These are phyloP conservation scores for Amylostereum areolatum DNA, from an alignment of 1,284 basidiomycete genomes.

Conservation along the genomic window DNA sequence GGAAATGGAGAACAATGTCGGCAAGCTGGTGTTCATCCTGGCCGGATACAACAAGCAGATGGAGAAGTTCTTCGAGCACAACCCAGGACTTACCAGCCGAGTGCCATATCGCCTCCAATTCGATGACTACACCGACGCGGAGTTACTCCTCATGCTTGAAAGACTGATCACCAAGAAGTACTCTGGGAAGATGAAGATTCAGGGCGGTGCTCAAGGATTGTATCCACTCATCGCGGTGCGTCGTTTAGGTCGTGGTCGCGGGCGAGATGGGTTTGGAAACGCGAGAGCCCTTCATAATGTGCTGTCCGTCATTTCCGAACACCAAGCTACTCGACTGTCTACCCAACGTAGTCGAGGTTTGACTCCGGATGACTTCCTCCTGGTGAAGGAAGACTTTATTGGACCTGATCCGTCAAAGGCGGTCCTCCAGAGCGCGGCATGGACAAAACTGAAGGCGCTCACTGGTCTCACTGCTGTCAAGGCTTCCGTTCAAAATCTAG, in stretches of 20 bases:
- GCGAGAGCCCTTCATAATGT: conserved; percentile 52
- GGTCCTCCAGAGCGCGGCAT: conserved; percentile 37
- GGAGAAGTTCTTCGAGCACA: conserved; percentile 71
- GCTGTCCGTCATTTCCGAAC: conserved; percentile 36
- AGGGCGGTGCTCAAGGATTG: conserved; percentile 49
- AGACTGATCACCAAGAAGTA: conserved; percentile 40
- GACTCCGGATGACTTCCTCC: conserved; percentile 40
- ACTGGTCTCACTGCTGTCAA: conserved; percentile 56
- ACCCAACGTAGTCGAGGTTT: conserved; percentile 33
- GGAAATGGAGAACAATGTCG: conserved; percentile 66
- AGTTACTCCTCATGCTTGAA: conserved; percentile 49
- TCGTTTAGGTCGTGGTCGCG: conserved; percentile 50
- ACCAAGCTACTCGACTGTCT: conserved; percentile 44
- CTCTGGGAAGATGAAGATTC: conserved; percentile 44
- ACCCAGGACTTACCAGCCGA: conserved; percentile 58
- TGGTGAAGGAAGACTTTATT: conserved; percentile 50
- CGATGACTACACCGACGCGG: conserved; percentile 50
- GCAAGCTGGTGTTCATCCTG: conserved; percentile 60
- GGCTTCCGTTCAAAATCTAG: conserved; percentile 41
- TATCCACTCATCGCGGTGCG: conserved; percentile 49
- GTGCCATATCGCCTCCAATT: conserved; percentile 60
- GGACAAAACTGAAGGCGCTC: conserved; percentile 45
- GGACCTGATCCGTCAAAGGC: conserved; percentile 55
- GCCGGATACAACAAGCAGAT: too few species aligned
- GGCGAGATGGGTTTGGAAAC: conserved; percentile 55